These are phyloP conservation scores for Podospora comata DNA, from an alignment of 495 filamentous ascomycete species.

Conservation along the genomic window DNA sequence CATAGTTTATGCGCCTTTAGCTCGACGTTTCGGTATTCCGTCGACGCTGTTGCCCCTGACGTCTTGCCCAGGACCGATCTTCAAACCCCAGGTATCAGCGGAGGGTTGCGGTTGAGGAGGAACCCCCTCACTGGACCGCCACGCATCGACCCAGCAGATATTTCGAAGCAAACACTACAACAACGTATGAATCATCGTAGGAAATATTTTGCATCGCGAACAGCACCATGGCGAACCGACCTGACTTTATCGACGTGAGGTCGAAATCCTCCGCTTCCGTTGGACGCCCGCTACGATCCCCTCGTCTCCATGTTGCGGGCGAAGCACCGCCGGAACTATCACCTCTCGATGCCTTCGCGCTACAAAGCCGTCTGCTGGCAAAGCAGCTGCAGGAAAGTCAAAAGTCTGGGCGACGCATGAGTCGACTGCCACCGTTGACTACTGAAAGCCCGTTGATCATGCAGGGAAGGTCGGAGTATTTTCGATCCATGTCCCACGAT, in stretches of 20 bases:
- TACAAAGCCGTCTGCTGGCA: conserved; percentile 83
- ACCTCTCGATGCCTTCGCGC: conserved; percentile 88
- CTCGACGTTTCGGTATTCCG: conserved; percentile 9
- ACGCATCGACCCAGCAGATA: conserved; percentile 13
- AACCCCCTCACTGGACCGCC: conserved; percentile 12
- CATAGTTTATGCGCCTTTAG: conserved; percentile 36
- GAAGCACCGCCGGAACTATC: conserved; percentile 90
- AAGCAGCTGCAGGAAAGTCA: conserved; percentile 77
- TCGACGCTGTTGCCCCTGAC: conserved; percentile 23
- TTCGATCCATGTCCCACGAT: conserved; percentile 56
- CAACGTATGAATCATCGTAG: background rate
- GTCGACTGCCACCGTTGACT: conserved; percentile 76
- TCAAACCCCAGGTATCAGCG: background rate
- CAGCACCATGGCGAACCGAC: conserved; percentile 51
- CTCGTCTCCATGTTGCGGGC: conserved; percentile 74
- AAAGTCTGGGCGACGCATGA: conserved; percentile 69
- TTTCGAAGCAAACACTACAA: background rate
- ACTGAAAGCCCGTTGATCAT: conserved; percentile 66
- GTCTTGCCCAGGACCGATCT: conserved; percentile 14
- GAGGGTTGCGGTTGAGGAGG: background rate
- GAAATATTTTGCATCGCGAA: background rate
- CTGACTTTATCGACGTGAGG: conserved; percentile 60
- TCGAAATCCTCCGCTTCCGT: conserved; percentile 61
- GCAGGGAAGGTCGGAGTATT: conserved; percentile 70
- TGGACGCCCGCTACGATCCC: conserved; percentile 58